Evolutionary conservation across 441 rosid genomes (phyloP), one percentile per base, ranked within the genome.

Genomic region (Arabidopsis hybrid): DNA sequence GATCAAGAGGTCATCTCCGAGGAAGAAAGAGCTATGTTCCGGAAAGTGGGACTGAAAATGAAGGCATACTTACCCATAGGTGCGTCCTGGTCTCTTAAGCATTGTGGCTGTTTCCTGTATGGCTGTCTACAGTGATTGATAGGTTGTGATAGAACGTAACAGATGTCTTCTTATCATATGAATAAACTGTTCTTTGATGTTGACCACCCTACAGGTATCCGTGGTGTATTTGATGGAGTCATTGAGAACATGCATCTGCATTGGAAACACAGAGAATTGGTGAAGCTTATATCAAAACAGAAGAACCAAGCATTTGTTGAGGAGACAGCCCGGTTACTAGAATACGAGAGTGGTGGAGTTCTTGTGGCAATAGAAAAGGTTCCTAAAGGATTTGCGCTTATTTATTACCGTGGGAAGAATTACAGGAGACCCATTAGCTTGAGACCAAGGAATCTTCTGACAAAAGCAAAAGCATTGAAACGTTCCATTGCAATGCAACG

Each of bases 181-280:
- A 55, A 14, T 43, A 74, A 8, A 65, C 51, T 29, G 26, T 43
- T 59, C 69, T 8, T 57, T 47, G 10, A 68, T 26, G 52, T 21
- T 76, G 47, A 26, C 26, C 26, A 65, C 67, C 5, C 77, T 6
- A 70, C 84, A 95, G 97, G 97, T 70, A 85, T 95, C 79, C 99
- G 98, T 73, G 99, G 99, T 71, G 95, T 95, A 69, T 95, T 95
- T 71, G 97, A 92, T 84, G 97, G 97, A 38, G 96, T 92, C 61
- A 87, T 95, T 69, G 98, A 95, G 83, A 92, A 95, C 80, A 95
- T 95, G 99, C 99, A 95, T 83, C 73, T 95, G 85, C 98, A 95
- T 60, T 95, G 99, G 97, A 95, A 95, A 85, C 88, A 92, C 81
- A 88, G 98, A 75, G 97, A 95, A 82, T 85, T 95, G 51, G 99